Conservation (phyloP, 106 monocot genomes). For the Iris macrosiphon region DNA sequence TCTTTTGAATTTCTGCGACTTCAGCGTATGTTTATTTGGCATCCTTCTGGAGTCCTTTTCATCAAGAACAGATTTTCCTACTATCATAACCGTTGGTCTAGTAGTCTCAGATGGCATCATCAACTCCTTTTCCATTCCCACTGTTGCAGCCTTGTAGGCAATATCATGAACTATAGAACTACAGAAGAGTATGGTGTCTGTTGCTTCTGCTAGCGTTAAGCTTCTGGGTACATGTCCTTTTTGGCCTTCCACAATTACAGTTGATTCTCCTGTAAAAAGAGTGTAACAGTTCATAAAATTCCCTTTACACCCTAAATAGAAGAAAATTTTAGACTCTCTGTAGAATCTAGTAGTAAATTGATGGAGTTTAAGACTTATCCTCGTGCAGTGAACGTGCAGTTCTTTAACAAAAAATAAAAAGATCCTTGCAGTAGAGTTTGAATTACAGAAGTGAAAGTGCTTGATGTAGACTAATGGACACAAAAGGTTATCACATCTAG, state of each 20-base stretch:
- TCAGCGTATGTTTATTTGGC: constrained; percentile 18
- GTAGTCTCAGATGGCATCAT: constrained; percentile 4
- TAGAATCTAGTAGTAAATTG: too few relatives aligned
- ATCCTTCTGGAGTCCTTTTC: constrained; percentile 14
- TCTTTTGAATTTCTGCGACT: constrained; percentile 27
- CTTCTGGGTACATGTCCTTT: constrained; percentile 36
- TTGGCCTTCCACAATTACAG: constrained; percentile 36
- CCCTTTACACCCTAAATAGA: too few relatives aligned
- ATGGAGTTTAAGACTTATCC: too few relatives aligned
- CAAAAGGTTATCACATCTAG: too few relatives aligned
- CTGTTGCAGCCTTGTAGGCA: constrained; percentile 63
- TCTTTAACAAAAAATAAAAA: too few relatives aligned
- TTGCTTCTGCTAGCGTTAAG: constrained; percentile 81
- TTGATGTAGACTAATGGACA: too few relatives aligned
- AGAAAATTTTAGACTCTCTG: too few relatives aligned
- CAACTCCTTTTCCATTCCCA: constrained; percentile 62
- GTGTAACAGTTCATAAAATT: too few relatives aligned
- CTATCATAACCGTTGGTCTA: constrained; percentile 22
- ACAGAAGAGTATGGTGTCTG: constrained; percentile 82
- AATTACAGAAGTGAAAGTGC: too few relatives aligned
- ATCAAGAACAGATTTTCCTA: constrained; percentile 24
- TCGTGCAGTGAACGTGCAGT: too few relatives aligned
- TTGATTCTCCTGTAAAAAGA: constrained; percentile 40
- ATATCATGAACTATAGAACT: constrained; percentile 90
- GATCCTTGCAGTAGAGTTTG: too few relatives aligned